Conservation (phyloP, 1,284 basidiomycete genomes). For the Ustilago hordei region DNA sequence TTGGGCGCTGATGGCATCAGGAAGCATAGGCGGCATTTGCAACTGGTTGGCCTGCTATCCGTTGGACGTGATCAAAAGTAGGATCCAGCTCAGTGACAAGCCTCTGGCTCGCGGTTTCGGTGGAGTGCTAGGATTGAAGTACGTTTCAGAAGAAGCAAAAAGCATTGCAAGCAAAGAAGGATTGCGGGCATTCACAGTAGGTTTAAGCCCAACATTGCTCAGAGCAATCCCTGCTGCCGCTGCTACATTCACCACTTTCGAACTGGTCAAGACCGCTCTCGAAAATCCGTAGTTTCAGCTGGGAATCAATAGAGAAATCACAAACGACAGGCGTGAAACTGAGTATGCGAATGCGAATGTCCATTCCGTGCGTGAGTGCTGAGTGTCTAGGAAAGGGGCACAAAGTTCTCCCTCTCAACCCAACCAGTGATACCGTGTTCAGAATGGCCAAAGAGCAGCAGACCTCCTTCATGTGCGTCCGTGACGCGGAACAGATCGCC, state of each 20-base stretch:
- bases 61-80: constrained; percentile 70
- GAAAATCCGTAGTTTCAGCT: constrained; percentile 7
- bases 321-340: neutral
- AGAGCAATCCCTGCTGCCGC: constrained; percentile 60
- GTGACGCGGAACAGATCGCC: constrained; percentile 54
- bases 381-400: constrained; percentile 22
- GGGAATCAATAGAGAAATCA: neutral
- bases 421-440: constrained; percentile 49
- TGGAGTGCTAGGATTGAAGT: constrained; percentile 27
- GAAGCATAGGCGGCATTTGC: constrained; percentile 86
- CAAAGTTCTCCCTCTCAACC: constrained; percentile 52
- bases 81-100: constrained; percentile 44
- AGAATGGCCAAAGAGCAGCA: constrained; percentile 38
- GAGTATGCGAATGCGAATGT: neutral
- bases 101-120: constrained; percentile 33
- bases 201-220: constrained; percentile 54
- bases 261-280: constrained; percentile 50
- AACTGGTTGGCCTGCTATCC: constrained; percentile 97
- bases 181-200: constrained; percentile 39
- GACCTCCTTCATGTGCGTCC: constrained; percentile 18
- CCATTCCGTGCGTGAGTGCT: neutral
- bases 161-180: constrained; percentile 32
- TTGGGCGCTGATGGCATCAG: constrained; percentile 88
- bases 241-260: constrained; percentile 60
- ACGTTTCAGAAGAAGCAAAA: constrained; percentile 39